These are phyloP conservation scores for Mortierella sp. DNA, from an alignment of 371 early-diverging fungal species.

Conservation along the genomic window DNA sequence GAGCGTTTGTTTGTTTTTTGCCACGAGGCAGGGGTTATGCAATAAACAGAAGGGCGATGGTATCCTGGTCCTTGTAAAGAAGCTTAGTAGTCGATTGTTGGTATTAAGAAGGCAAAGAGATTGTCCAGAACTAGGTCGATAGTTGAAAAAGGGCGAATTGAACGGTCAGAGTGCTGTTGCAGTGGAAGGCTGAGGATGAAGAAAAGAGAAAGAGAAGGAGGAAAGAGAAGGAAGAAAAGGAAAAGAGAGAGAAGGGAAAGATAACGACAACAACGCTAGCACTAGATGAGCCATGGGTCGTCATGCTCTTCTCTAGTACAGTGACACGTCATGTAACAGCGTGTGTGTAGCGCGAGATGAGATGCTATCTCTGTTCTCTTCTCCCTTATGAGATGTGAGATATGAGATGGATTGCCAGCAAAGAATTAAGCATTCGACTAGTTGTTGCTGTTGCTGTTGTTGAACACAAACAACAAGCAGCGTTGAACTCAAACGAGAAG, in stretches of 20 bases:
- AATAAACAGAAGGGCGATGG: background rate
- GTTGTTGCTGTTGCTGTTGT: too few relatives aligned
- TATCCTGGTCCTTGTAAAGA: background rate
- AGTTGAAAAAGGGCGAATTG: background rate
- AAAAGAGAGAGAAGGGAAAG: background rate
- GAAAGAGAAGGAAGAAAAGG: background rate
- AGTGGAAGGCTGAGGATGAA: background rate
- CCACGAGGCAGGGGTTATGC: too few relatives aligned
- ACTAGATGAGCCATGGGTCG: background rate
- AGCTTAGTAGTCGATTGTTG: background rate
- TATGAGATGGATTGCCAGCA: background rate
- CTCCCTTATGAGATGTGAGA: too few relatives aligned
- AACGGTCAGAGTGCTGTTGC: background rate
- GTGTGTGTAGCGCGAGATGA: background rate
- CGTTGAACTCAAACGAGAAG: too few relatives aligned
- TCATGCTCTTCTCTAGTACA: background rate
- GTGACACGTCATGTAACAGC: too few relatives aligned
- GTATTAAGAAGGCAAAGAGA: too few relatives aligned
- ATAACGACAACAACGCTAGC: background rate
- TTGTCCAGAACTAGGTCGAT: too few relatives aligned
- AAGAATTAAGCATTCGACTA: background rate
- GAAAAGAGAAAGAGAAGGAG: background rate
- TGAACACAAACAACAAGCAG: too few relatives aligned
- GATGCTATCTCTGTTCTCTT: background rate
- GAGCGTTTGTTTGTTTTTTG: constrained; percentile 1